These are phyloP conservation scores for Elymus sibiricus DNA, from an alignment of 176 grass and related monocot genomes.

Conservation along the genomic window DNA sequence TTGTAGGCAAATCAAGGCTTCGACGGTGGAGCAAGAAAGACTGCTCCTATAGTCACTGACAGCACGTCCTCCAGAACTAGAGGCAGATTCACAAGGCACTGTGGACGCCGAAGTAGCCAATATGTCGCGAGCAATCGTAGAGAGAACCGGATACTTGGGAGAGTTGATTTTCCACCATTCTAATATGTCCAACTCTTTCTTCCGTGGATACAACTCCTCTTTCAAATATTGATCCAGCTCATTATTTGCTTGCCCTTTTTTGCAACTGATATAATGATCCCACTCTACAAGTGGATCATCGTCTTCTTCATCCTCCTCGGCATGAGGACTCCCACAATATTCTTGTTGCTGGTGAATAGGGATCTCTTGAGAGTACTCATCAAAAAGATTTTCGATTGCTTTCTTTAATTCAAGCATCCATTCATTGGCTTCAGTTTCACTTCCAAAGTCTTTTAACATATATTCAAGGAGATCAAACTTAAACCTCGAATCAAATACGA, in stretches of 20 bases:
- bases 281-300: background rate
- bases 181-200: background rate
- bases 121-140: background rate
- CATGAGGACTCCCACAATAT: no score
- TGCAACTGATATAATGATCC: background rate
- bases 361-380: no score
- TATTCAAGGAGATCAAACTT: no score
- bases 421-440: no score
- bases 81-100: background rate
- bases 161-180: background rate
- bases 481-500: no score
- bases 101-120: no score
- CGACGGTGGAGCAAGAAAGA: background rate
- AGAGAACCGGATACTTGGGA: background rate
- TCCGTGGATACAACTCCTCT: background rate
- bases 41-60: background rate
- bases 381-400: no score
- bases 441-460: no score
- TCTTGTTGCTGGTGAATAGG: no score
- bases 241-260: background rate
- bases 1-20: background rate
- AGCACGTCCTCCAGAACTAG: background rate
- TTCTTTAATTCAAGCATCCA: no score
- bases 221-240: background rate
- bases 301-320: no score